These are phyloP conservation scores for Boletus smithii DNA, from an alignment of 1,284 basidiomycete genomes.

Conservation along the genomic window DNA sequence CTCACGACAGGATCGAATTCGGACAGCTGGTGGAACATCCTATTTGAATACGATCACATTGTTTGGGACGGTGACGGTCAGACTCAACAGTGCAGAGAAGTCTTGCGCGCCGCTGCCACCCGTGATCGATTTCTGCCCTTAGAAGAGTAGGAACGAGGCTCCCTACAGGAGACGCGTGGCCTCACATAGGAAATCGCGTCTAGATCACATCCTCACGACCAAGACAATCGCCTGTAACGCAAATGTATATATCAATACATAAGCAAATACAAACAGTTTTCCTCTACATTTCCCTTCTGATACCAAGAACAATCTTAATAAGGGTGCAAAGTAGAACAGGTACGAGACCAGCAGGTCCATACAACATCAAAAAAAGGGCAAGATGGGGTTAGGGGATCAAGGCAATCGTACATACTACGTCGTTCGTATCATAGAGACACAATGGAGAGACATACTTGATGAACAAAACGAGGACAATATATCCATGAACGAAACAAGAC, in stretches of 20 bases:
- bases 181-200: too few species aligned
- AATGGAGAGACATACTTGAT: constrained; percentile 12
- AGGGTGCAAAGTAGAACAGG: not conserved
- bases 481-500: constrained; percentile 1
- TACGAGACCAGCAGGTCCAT: constrained; percentile 1
- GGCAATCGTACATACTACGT: constrained; percentile 33
- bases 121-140: too few species aligned
- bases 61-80: too few species aligned
- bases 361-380: constrained; percentile 8
- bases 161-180: too few species aligned
- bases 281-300: constrained; percentile 19
- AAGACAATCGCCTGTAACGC: constrained; percentile 20
- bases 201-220: too few species aligned
- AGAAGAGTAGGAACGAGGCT: too few species aligned
- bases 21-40: too few species aligned
- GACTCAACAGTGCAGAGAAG: too few species aligned
- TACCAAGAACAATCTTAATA: constrained; percentile 5
- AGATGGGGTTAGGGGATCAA: not conserved
- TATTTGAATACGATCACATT: too few species aligned
- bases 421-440: constrained; percentile 27
- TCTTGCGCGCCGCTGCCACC: too few species aligned
- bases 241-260: constrained; percentile 27
- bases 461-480: constrained; percentile 13
- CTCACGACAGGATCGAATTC: too few species aligned
- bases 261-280: constrained; percentile 29